Base-by-base conservation (phyloP, 768 basidiomycete genomes). In the Cantharellus anzutake region DNA sequence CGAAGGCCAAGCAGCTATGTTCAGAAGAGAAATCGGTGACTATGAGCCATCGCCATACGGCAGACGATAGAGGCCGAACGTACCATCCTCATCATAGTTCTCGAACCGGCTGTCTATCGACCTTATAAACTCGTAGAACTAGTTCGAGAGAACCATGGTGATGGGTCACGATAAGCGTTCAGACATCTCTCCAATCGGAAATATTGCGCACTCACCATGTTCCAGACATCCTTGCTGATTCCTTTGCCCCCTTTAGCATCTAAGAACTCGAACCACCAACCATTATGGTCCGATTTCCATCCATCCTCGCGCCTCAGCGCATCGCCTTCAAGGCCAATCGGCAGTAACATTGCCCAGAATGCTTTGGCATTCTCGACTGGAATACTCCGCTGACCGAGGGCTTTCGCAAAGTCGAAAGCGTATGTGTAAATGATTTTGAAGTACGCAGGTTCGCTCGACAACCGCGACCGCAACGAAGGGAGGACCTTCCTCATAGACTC, bases 161-260 rank as follows among this genome's bases (percentile, higher is more conserved):
- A 55, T 55, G 11, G 38, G 52, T 7, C 11, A 48, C 44, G 44
- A 48, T 11, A 48, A 11, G 29, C 44, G 29, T 48, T 48, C 52
- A 29, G 41, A 50, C 34, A 61, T 41, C 51, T 39, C 34, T 5
- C 29, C 61, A 3, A 5, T 2, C 5, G 3, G 41, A 61, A 39
- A 16, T 5, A n/a, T 2, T 41, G 57, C 58, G 38, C 11, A 71
- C 81, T 50, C 56, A 86, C 88, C 87, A 91, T 90, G 57, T 75
- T 70, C 89, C 88, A 91, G 16, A 85, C 86, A 71, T 90, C 89
- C 71, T 85, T 87, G 71, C 86, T 90, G 40, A 93, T 77, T 3
- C 86, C 88, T 67, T 84, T 84, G 29, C 74, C 74, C 1, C 80
- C 81, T 63, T 78, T 82, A 67, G 77, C 72, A 40, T 68, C 70